These are phyloP conservation scores for Colletotrichum agaves DNA, from an alignment of 2,329 filamentous ascomycete genomes.

Conservation along the genomic window DNA sequence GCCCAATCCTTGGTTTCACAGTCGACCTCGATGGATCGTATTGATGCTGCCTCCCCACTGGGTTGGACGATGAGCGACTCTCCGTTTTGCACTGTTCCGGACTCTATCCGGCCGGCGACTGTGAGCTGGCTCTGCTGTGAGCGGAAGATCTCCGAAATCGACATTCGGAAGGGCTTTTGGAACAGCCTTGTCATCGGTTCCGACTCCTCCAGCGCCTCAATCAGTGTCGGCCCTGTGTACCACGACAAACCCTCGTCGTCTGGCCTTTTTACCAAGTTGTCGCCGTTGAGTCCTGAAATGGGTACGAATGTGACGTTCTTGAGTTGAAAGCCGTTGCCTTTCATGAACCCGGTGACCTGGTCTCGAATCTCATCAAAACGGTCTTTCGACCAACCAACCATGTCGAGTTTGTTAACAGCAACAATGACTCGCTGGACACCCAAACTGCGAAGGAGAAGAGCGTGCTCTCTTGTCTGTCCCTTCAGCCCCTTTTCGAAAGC, in stretches of 20 bases:
- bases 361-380: conserved; percentile 87
- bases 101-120: conserved; percentile 85
- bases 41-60: conserved; percentile 79
- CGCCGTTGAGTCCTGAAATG: conserved; percentile 87
- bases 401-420: conserved; percentile 95
- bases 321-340: conserved; percentile 80
- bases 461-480: conserved; percentile 95
- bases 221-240: conserved; percentile 83
- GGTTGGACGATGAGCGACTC: conserved; percentile 85
- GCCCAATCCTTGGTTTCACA: conserved; percentile 83
- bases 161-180: conserved; percentile 84
- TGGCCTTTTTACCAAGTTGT: conserved; percentile 78
- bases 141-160: conserved; percentile 87
- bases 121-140: conserved; percentile 85
- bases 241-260: conserved; percentile 71
- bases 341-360: conserved; percentile 85
- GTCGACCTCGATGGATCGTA: conserved; percentile 86
- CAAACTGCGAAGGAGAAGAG: conserved; percentile 87
- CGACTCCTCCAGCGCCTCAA: conserved; percentile 87
- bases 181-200: conserved; percentile 78
- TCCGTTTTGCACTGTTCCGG: conserved; percentile 85
- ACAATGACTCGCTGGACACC: conserved; percentile 90
- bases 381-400: conserved; percentile 82
- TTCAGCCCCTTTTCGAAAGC: conserved; percentile 94
- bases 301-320: conserved; percentile 90